Evolutionary conservation across 2,329 filamentous ascomycete genomes (phyloP), one percentile per base, ranked within the genome.

Genomic region (Alternaria gansuensis): DNA sequence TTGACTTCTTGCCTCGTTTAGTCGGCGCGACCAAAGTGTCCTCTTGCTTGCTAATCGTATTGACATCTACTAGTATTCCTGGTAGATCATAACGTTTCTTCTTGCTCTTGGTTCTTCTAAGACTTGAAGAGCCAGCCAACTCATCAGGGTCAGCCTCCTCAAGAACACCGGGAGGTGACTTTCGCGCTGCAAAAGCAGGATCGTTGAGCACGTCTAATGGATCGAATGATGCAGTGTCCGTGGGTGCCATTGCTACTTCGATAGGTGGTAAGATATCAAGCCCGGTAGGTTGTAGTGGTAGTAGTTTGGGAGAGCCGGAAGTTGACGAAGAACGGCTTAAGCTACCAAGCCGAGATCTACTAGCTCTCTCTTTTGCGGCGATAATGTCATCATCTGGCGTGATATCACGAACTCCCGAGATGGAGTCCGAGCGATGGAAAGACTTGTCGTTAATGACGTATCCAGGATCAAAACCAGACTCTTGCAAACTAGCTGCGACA

Each of bases 101-200:
- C 71, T 82, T 82, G 17, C 75, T 73, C 63, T 81, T 82, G 8
- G 73, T 70, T 60, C 82, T 82, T 73, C 80, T 83, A 33, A 69
- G 71, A 68, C 81, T 82, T 39, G 77, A 75, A 46, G 75, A 72
- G 3, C 68, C 59, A 34, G 68, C 75, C 6, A 77, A 64, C 46
- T 76, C 75, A 29, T 74, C 73, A n/a, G 72, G 74, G 60, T 77
- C 74, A 5, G 70, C 69, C 37, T 76, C 75, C 59, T 77, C 74
- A 37, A 77, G 69, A 17, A 71, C 68, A 50, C 72, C 72, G 44
- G 72, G 69, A 37, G 73, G 68, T 3, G 72, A 68, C 41, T 69
- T 74, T 39, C 56, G 75, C 65, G 67, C 77, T 61, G 52, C 70
- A 54, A 80, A 78, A 4, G 73, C 60, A 2, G 76, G 63, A 66